Evolutionary conservation across 306 rosid genomes (phyloP), one percentile per base, ranked within the genome.

Genomic region (Cicer yamashitae): DNA sequence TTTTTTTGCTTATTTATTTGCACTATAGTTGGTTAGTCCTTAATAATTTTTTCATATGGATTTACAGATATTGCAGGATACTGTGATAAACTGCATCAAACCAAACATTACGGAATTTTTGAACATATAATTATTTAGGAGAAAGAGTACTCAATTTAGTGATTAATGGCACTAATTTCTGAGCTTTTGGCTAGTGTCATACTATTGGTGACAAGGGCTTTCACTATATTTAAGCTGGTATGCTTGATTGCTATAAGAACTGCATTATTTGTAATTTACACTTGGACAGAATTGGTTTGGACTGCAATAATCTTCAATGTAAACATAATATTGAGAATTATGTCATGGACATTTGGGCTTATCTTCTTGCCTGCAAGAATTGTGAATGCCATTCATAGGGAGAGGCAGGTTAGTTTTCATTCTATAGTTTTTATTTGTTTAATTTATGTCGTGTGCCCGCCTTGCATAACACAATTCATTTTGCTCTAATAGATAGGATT

Each of bases 241-340:
- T 87, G 86, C 63, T 73, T 89, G 76, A 86, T 90, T 81, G 76
- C 84, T 56, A 38, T 87, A 45, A 86, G 79, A 84, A 78, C 78
- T 73, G 66, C 78, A 48, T 70, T 90, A 66, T 4, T 79, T 79
- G 63, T 80, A 51, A 40, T 82, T 70, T 64, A 45, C 59, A 82
- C 91, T 69, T 89, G 91, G 89, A 43, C 14, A 11, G 97, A 88
- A 86, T 82, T 92, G 87, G 15, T 87, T 72, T 75, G 62, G 63
- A 66, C 87, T 45, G 61, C 84, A 20, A 14, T 90, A 65, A 76
- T 48, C 82, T 67, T 87, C 78, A 71, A 88, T 73, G 40, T 83
- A 68, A 83, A 84, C 75, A 69, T 92, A 52, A 5, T 86, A 43
- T 86, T 82, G 84, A 77, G 84, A 67, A 71, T 71, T 52, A 51